A percentile compares a stretch with the other conserved stretches of the same genome.
Evolutionary conservation across 176 grass and related monocot genomes (phyloP).

Genomic region (Cenchrus fungigraminus): DNA sequence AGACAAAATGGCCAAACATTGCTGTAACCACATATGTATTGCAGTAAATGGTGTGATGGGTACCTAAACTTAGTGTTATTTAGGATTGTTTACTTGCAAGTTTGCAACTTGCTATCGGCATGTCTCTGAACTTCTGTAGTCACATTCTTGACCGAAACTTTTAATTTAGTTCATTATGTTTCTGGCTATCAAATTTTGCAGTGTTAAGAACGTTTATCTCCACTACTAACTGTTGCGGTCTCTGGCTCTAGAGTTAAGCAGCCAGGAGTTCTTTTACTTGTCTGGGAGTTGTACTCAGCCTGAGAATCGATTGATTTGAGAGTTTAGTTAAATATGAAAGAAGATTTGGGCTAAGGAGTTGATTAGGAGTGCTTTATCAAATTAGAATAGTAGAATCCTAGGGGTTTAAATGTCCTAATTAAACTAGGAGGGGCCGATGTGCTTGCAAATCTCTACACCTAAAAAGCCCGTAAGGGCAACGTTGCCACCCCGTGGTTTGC

Average conservation of each 20-base stretch:
- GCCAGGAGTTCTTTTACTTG: background rate
- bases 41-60: background rate
- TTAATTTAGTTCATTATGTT: background rate
- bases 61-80: background rate
- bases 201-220: background rate
- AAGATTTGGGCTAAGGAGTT: background rate
- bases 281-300: background rate
- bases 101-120: constrained; percentile 32
- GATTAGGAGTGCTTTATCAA: background rate
- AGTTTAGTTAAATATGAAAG: constrained; percentile 1
- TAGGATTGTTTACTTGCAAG: background rate
- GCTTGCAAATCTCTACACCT: background rate
- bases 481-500: no score
- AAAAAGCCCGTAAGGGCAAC: no score
- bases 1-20: background rate
- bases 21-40: background rate
- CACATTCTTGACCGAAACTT: background rate
- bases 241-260: constrained; percentile 10
- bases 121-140: constrained; percentile 8
- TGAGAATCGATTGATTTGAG: background rate
- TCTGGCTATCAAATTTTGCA: background rate
- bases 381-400: background rate
- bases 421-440: background rate
- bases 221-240: background rate
- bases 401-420: background rate